Conservation (phyloP, 345 rosid species). For the Salix caprea region DNA sequence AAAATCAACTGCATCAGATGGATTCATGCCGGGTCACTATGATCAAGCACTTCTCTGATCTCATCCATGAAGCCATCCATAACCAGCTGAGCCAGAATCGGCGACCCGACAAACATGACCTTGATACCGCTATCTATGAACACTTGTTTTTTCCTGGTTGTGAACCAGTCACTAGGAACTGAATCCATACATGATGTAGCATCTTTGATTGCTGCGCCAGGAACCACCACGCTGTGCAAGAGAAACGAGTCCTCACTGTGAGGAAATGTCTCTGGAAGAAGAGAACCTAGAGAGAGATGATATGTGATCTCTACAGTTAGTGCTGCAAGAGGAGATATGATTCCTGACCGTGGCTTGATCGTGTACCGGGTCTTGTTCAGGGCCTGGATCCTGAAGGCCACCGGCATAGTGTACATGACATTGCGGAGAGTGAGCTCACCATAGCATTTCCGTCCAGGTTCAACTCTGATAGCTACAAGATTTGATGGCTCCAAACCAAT, state of each 20-base stretch:
- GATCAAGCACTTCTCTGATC: slow-evolving; percentile 53
- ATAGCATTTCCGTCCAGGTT: slow-evolving; percentile 44
- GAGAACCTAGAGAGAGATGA: slow-evolving; percentile 29
- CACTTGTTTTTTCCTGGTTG: slow-evolving; percentile 56
- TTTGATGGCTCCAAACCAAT: slow-evolving; percentile 57
- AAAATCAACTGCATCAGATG: slow-evolving; percentile 37
- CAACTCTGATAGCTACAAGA: slow-evolving; percentile 39
- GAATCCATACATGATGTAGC: slow-evolving; percentile 35
- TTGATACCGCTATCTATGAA: slow-evolving; percentile 53
- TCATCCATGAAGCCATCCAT: slow-evolving; percentile 49
- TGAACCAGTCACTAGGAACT: slow-evolving; percentile 58
- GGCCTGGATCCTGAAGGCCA: slow-evolving; percentile 51
- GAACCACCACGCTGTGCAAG: slow-evolving; percentile 60
- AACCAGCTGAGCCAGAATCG: slow-evolving; percentile 44
- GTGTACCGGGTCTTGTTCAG: slow-evolving; percentile 40
- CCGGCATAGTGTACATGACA: slow-evolving; percentile 73
- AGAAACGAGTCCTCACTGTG: slow-evolving; percentile 45
- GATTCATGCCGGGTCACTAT: slow-evolving; percentile 45
- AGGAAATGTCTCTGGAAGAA: slow-evolving; percentile 43
- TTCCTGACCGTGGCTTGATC: slow-evolving; percentile 52
- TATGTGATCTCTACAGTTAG: slow-evolving; percentile 41
- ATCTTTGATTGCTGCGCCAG: slow-evolving; percentile 46
- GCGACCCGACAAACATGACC: slow-evolving; percentile 56
- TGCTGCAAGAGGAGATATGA: slow-evolving; percentile 46
- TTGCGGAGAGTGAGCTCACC: slow-evolving; percentile 59